Base-by-base conservation (phyloP, 2,329 filamentous ascomycete genomes). In the Hirsutella minnesotensis region DNA sequence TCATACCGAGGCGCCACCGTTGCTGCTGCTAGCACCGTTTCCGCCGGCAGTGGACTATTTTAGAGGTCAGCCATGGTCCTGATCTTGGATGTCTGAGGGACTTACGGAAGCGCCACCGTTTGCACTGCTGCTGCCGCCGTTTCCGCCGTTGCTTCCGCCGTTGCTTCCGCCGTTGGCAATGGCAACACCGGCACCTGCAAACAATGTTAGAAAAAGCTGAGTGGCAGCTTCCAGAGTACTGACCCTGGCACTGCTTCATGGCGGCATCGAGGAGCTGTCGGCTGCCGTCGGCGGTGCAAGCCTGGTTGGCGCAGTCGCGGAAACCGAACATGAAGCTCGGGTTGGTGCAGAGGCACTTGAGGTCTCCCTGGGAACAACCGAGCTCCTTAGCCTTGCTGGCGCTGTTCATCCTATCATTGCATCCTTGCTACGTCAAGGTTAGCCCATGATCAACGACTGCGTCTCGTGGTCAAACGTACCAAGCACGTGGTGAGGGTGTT, bases 361-460 rank as follows among this genome's bases (percentile, higher is more conserved):
- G 30, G 46, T 72, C 68, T 34, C 53, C 54, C 43, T 52, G 46
- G 8, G 47, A 44, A 60, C 75, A 79, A 46, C 66, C 65, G 30
- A 77, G 66, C 41, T 65, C 55, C 29, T 49, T 27, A 38, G 64
- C 64, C 60, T 70, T 63, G 44, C 42, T 52, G n/a, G 52, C 48
- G 39, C 56, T 52, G 36, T 69, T 49, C 72, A 79, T 75, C 63
- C 72, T 71, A 53, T 53, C 57, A 48, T 67, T 61, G 51, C 74
- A 78, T 34, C 53, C 60, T 53, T 58, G 61, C 73, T 77, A 19
- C 9, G n/a, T n/a, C 15, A 9, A 7, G 9, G 33, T 35, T 18
- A 35, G 33, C 3, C 18, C 9, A 9, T 9, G 16, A 9, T 35
- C 16, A 18, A 16, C 33, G n/a, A 9, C n/a, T 7, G 31, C n/a